Base-by-base conservation (phyloP, 2,329 filamentous ascomycete species). In the Aureobasidium sp. region DNA sequence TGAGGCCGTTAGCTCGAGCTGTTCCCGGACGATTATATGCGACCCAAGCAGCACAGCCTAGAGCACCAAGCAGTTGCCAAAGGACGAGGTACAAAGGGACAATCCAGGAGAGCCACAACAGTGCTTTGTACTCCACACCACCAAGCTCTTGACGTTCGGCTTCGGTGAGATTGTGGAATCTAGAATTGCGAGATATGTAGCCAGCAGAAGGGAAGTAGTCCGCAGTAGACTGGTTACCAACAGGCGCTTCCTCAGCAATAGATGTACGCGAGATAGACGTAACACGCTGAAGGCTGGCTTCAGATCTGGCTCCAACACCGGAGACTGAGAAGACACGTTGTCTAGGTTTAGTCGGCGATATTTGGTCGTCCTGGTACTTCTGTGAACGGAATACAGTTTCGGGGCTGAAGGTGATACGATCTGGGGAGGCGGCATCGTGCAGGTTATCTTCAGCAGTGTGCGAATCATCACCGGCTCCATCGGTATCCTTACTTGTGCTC, bases 41-140 rank as follows among this genome's bases (percentile, higher is more conserved):
- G 59, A 87, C 81, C 77, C 83, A 89, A 16, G 82, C 83, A 10
- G 82, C 85, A 10, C 88, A 74, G 1, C 80, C 80, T n/a, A 88
- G 67, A 64, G 77, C 79, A 1, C 82, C 82, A 4, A 87, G 69
- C 2, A 86, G 61, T 68, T 88, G 85, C 78, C 82, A 87, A 2
- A 76, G 64, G 34, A 82, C 68, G 30, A 81, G 85, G 68, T 89
- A 89, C 6, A 82, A 64, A 1, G 84, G 84, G 6, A 89, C 84
- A 25, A 85, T 68, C 66, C 82, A 76, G 3, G 82, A 78, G 1
- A 89, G 75, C 5, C 88, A 71, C 51, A 78, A 78, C 25, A 88
- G 77, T 16, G 85, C 85, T 45, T 82, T 79, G 68, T 88, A 87
- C 69, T 88, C 85, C 61, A 80, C 82, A 0, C 85, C 84, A 30